Conservation (phyloP, 305 asterid genomes). For the Fraxinus ornus region DNA sequence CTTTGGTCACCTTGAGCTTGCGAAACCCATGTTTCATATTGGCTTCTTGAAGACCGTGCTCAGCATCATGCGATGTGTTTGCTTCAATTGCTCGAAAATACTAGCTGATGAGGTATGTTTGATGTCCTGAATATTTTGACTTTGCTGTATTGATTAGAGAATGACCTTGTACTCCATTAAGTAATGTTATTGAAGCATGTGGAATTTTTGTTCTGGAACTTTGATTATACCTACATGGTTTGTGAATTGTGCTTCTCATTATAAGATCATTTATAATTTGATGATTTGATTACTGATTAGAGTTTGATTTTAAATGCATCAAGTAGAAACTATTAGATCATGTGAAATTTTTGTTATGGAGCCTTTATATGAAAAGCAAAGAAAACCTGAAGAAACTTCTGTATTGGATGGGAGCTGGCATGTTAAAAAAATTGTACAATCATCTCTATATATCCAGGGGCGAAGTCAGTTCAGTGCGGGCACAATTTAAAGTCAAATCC, state of each 20-base stretch:
- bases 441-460: not conserved
- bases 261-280: not conserved
- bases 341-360: not conserved
- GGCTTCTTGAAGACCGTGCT: constrained; percentile 92
- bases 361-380: not conserved
- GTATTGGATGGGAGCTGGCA: not conserved
- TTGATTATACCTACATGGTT: not conserved
- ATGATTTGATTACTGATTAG: not conserved
- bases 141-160: not conserved
- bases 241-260: not conserved
- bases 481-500: no score
- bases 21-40: constrained; percentile 96
- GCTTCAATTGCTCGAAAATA: constrained; percentile 93
- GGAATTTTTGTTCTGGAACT: not conserved
- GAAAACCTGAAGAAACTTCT: not conserved
- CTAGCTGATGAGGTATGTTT: constrained; percentile 77
- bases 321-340: not conserved
- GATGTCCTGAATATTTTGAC: constrained; percentile 19
- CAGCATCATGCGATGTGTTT: constrained; percentile 73
- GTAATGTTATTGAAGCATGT: not conserved
- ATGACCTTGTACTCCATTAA: not conserved
- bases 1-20: constrained; percentile 97
- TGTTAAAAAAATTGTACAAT: not conserved
- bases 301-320: not conserved
- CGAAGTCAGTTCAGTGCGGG: no score